Conservation (phyloP, 1,139 yeast species). For the Suhomyces coccinellae region DNA sequence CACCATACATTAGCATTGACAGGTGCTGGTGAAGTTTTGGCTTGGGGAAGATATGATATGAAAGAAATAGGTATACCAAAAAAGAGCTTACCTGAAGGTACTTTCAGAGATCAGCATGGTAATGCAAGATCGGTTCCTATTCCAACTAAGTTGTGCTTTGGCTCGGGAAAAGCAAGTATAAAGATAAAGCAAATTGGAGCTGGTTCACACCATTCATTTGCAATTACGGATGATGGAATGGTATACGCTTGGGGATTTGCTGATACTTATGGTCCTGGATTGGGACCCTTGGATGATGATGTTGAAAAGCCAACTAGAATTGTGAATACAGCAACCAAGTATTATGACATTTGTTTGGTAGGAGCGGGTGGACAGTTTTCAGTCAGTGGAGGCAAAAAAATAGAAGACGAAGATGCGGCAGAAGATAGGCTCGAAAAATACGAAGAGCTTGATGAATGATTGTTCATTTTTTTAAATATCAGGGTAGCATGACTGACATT, state of each 20-base stretch:
- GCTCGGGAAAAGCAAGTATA: slow-evolving; percentile 25
- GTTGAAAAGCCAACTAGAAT: slow-evolving; percentile 84
- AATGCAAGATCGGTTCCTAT: slow-evolving; percentile 83
- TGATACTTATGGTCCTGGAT: slow-evolving; percentile 93
- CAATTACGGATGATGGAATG: slow-evolving; percentile 79
- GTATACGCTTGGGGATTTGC: slow-evolving; percentile 98
- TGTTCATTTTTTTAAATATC: background rate
- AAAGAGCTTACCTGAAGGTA: slow-evolving; percentile 59
- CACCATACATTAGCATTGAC: slow-evolving; percentile 86
- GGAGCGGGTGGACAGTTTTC: slow-evolving; percentile 98
- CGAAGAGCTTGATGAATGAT: slow-evolving; percentile 39
- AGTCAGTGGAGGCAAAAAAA: slow-evolving; percentile 74
- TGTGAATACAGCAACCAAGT: slow-evolving; percentile 87
- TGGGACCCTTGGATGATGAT: slow-evolving; percentile 90
- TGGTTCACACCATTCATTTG: slow-evolving; percentile 92
- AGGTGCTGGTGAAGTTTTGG: slow-evolving; percentile 65
- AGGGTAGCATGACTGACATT: too few species aligned
- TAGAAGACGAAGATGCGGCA: slow-evolving; percentile 58
- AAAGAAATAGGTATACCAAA: slow-evolving; percentile 81
- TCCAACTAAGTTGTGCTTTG: slow-evolving; percentile 63
- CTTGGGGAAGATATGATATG: slow-evolving; percentile 94
- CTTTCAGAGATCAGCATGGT: slow-evolving; percentile 78
- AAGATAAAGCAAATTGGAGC: slow-evolving; percentile 66
- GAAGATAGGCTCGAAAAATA: slow-evolving; percentile 60
- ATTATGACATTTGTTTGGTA: slow-evolving; percentile 63